phyloP scores from a whole-genome alignment of 139 green algal species.

The Closterium sp. region DNA sequence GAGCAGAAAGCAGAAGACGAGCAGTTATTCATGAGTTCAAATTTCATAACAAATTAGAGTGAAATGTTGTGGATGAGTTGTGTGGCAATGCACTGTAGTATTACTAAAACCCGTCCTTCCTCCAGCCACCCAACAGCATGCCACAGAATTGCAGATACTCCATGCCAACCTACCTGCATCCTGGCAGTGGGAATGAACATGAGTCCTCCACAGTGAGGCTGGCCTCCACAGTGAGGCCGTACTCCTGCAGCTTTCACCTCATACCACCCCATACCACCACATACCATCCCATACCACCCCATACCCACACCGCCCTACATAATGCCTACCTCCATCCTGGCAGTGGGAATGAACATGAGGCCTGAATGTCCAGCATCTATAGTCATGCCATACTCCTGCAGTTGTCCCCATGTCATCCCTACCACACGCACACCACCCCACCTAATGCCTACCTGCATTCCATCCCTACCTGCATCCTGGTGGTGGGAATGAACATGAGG shows the following conservation, averaged over 20 bases:
- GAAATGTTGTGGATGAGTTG: too few relatives aligned
- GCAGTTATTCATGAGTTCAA: too few relatives aligned
- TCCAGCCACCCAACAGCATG: too few relatives aligned
- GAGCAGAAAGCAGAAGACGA: background rate
- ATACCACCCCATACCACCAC: background rate
- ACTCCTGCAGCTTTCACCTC: background rate
- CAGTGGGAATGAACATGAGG: background rate
- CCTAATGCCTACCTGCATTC: background rate
- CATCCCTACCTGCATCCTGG: constrained; percentile 39
- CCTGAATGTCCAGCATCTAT: background rate
- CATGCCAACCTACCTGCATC: constrained; percentile 35
- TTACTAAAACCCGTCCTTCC: too few relatives aligned
- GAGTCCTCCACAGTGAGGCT: background rate
- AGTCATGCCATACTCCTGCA: background rate
- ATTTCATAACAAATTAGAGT: too few relatives aligned
- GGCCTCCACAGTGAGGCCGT: background rate
- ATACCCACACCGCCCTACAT: too few relatives aligned
- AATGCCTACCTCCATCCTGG: constrained; percentile 39
- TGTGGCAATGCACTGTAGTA: too few relatives aligned
- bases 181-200: background rate
- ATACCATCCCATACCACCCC: too few relatives aligned
- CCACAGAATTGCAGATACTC: too few relatives aligned
- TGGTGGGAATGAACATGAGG: background rate
- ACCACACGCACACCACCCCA: background rate
- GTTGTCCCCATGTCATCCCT: too few relatives aligned